Evolutionary conservation across 176 grass and related monocot species (phyloP).

Genomic region (Carex littledalei): DNA sequence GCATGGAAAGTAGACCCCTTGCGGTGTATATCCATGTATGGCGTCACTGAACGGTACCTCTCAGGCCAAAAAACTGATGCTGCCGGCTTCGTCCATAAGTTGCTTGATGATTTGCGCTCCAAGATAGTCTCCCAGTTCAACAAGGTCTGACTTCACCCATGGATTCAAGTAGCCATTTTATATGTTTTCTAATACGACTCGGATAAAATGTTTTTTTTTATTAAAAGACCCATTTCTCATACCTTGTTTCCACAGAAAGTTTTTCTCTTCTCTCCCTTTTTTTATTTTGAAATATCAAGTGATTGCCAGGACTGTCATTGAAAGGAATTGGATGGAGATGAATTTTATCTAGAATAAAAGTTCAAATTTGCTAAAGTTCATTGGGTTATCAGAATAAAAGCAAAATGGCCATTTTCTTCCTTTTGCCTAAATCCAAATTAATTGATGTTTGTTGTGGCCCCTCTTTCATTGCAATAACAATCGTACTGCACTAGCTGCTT

Average conservation of each 20-base stretch:
- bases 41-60: constrained; percentile 92
- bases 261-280: too few relatives aligned
- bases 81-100: constrained; percentile 84
- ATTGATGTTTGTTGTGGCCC: neutral
- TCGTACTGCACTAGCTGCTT: neutral
- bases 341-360: neutral
- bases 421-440: neutral
- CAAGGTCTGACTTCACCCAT: constrained; percentile 50
- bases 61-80: constrained; percentile 99
- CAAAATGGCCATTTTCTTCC: neutral
- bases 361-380: neutral
- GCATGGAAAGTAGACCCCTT: constrained; percentile 92
- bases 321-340: neutral
- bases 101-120: constrained; percentile 86
- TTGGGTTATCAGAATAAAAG: neutral
- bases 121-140: constrained; percentile 88
- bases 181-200: neutral
- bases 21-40: constrained; percentile 98
- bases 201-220: constrained; percentile 18
- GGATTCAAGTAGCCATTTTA: neutral
- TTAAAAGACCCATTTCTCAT: neutral
- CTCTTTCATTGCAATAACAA: neutral
- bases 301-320: too few relatives aligned
- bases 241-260: neutral
- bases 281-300: too few relatives aligned